Base-by-base conservation (phyloP, 176 grass and related monocot genomes). In the Juncus effusus region DNA sequence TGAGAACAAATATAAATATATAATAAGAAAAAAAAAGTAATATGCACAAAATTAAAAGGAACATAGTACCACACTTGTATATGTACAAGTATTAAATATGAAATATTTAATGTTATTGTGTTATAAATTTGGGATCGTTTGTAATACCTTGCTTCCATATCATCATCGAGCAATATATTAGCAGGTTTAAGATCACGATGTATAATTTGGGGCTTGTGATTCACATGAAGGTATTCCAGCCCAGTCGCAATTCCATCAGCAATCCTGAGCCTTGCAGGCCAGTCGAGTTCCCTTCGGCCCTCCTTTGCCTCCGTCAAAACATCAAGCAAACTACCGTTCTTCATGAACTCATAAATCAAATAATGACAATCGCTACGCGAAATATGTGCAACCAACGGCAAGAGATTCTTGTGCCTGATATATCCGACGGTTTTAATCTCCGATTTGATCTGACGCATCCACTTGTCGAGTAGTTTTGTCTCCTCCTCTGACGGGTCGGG, bases 291-390 rank as follows among this genome's bases (percentile, higher is more conserved):
- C 5, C 49, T 10, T 2, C 4, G 38, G 15, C 15, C 63, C 3
- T 38, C 2, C 9, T n/a, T 40, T 5, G 3, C 50, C 12, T 28
- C 2, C 49, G 50, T 77, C 38, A 97, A 79, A 3, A 76, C 72
- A 12, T 76, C 62, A 63, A 77, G 83, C 16, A 93, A 78, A 80
- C 88, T 89, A 36, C 94, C 94, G 15, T 86, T 81, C 38, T 76
- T 86, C 94, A 97, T 97, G 82, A 70, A 97, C 75, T 97, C 88
- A 77, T 97, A 92, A 1, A 97, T 67, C 9, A 92, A 86, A 77
- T 84, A 97, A 81, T 97, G 85, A 74, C 85, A 86, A 66, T 89
- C 82, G 0, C 88, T 74, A 0, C 82, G 83, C 0, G 85, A 79
- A 2, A 97, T 74, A 70, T 97, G 88, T 3, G 88, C 94, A 10